Evolutionary conservation across 1,284 basidiomycete species (phyloP).

Genomic region (Ceratobasidium sp.): DNA sequence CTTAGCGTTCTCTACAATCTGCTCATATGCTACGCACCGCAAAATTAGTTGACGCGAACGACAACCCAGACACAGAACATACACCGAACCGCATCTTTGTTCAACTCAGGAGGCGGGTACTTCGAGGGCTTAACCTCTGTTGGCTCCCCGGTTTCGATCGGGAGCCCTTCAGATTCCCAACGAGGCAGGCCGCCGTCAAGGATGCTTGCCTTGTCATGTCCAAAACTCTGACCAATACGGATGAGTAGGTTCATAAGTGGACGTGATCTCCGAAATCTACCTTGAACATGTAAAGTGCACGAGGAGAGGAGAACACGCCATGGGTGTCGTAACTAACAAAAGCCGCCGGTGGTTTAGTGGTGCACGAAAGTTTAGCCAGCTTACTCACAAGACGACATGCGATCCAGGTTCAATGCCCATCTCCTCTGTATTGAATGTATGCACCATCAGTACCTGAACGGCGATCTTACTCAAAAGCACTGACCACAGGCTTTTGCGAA

Average conservation of each 20-base stretch:
- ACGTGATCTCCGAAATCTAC: conserved; percentile 50
- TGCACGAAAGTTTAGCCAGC: not conserved
- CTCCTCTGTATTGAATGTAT: conserved; percentile 60
- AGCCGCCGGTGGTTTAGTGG: conserved; percentile 41
- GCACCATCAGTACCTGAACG: not conserved
- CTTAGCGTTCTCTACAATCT: conserved; percentile 79
- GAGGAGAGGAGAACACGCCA: conserved; percentile 89
- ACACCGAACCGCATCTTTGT: conserved; percentile 70
- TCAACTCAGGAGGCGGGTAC: conserved; percentile 65
- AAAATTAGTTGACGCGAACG: conserved; percentile 46
- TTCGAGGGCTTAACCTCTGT: conserved; percentile 44
- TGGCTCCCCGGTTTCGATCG: conserved; percentile 64
- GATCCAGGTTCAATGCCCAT: conserved; percentile 79
- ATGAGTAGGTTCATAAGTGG: not conserved
- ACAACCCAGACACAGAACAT: conserved; percentile 49
- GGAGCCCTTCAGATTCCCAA: conserved; percentile 79
- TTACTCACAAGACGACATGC: conserved; percentile 80
- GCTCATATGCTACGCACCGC: conserved; percentile 73
- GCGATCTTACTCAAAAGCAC: conserved; percentile 48
- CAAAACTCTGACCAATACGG: conserved; percentile 66
- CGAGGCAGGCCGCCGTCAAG: conserved; percentile 89
- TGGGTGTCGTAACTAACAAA: conserved; percentile 81
- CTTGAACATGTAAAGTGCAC: conserved; percentile 92
- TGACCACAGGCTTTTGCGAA: conserved; percentile 86
- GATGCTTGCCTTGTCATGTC: conserved; percentile 84